Evolutionary conservation across 2,329 filamentous ascomycete species (phyloP), one percentile per base, ranked within the genome.

Genomic region (Cladosporium phlei): DNA sequence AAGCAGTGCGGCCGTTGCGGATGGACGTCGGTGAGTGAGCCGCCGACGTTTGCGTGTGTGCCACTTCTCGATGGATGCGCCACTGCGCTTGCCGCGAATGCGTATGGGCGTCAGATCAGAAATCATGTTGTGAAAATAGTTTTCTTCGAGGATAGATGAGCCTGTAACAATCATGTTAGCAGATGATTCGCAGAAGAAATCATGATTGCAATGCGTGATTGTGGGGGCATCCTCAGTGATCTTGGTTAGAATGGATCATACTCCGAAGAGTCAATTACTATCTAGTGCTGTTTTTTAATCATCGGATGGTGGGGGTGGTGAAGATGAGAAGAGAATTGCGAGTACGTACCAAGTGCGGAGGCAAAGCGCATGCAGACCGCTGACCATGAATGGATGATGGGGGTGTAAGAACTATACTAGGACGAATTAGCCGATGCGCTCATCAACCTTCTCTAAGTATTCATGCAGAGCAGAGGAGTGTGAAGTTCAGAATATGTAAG

Each of bases 401-500:
- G 5, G 20, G n/a, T n/a, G n/a, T n/a, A 21, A n/a, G 16, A 16
- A 46, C 32, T 47, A 32, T 33, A 27, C 40, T 44, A n/a, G 20
- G 12, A 7, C 6, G 3, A 12, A 35, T 47, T 19, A 47, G 44
- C 44, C 20, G 19, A 42, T 28, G n/a, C 27, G 46, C 32, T 25
- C 45, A 27, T n/a, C 16, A 45, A 37, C 37, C n/a, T 33, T 9
- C n/a, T 9, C n/a, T 12, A 16, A 16, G 24, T 50, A 9, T 12
- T 4, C 22, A 33, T 5, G 21, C 10, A 22, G 44, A 27, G 28
- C 2, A 5, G 9, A 19, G 4, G n/a, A n/a, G 21, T 16, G 16
- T 46, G 24, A 33, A 25, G 16, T 47, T 95, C 89, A 95, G 89
- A 88, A 95, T 95, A 95, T 95, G 89, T 95, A 95, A 95, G 89